Evolutionary conservation across 2,329 filamentous ascomycete genomes (phyloP), one percentile per base, ranked within the genome.

Genomic region (Knoxdaviesia proteae): DNA sequence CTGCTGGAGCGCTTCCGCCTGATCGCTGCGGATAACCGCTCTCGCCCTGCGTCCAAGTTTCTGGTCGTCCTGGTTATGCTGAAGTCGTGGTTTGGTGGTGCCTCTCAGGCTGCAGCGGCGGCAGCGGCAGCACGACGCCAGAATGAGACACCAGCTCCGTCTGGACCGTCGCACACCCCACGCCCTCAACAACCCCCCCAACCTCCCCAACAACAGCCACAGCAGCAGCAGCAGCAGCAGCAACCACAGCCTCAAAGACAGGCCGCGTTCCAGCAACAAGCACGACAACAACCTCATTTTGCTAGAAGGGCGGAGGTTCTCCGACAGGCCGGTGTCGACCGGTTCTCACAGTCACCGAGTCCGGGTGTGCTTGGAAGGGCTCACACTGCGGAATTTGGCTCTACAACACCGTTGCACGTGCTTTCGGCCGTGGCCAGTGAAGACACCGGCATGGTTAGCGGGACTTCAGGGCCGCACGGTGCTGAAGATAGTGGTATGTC

Each of bases 51-150:
- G 0, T 64, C 67, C 41, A 84, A 83, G 56, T 86, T 86, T 48
- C 62, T 80, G 3, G 65, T 82, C 45, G 75, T 84, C 5, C 60
- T 86, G 7, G 62, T 69, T 41, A 79, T 84, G 74, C 59, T 87
- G 31, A 71, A 72, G 37, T 70, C 67, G 31, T 84, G 80, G 79
- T 82, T 80, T 53, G 56, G 69, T 52, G 44, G 42, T 20, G 20
- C 20, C 20, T 20, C 20, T 20, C 20, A 20, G 20, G 20, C 20
- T 20, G 20, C 20, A 20, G 20, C 20, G 20, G 20, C 20, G 20
- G 20, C 20, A 29, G 30, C 7, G 11, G 36, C 9, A 7, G 7
- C 32, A 41, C 5, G 32, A 30, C 6, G 32, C 7, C n/a, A 5
- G 7, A 32, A 5, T 32, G 32, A 9, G 30, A 30, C 9, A 29